Base-by-base conservation (phyloP, 2,329 filamentous ascomycete genomes). In the Aspergillus sergii region DNA sequence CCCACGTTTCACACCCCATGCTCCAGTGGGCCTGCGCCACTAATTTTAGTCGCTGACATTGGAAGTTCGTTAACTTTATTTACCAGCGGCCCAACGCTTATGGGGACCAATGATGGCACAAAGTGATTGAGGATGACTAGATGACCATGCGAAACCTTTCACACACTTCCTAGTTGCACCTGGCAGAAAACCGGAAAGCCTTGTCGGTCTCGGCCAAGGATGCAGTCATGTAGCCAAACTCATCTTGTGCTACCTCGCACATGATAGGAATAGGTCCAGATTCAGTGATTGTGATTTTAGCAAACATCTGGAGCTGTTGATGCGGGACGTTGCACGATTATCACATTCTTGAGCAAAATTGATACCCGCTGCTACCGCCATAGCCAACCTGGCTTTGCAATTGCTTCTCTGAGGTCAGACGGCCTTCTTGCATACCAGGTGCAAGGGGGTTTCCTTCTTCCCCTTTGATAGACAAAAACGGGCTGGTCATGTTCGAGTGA, bases 1-100 rank as follows among this genome's bases (percentile, higher is more conserved):
- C 32, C 51, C 51, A 55, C 51, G 51, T 55, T 34, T 55, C n/a
- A 39, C 51, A 39, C 21, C 16, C 32, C 30, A 55, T 55, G 51
- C 11, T 39, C 28, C 28, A 32, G 48, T 10, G 48, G 46, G 48
- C 10, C 48, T 51, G 14, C 48, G 26, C 16, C 26, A 51, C 48
- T 32, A 28, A 16, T 30, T 32, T 51, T 12, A 10, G 1, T 32
- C 16, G 48, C 48, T 30, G 48, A 32, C 12, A 19, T 11, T 51
- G 26, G 16, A n/a, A 8, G 10, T 32, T 32, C 12, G 3, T 51
- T 32, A 14, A 30, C 26, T 28, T 28, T 30, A 21, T 51, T 30
- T 6, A n/a, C 19, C 16, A 19, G 14, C 12, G 28, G 10, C 8
- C 28, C 48, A 32, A 30, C 19, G 28, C 48, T 34, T 51, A 23